phyloP scores from a whole-genome alignment of 2,329 filamentous ascomycete genomes.

The Beauveria medogensis region DNA sequence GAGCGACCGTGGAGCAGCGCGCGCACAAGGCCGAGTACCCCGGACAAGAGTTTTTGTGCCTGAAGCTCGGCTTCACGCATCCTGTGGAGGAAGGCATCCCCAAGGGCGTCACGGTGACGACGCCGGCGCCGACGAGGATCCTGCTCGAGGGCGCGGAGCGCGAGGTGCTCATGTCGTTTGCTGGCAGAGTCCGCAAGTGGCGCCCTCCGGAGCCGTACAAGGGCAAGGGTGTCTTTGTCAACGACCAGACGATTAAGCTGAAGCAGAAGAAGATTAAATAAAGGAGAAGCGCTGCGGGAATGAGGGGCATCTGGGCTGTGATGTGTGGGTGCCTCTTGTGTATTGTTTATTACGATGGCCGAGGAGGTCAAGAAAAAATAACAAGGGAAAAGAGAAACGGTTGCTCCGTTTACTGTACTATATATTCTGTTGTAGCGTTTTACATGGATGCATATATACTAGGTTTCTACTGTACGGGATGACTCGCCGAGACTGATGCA shows the following conservation, averaged over 20 bases:
- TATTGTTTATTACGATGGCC: background rate
- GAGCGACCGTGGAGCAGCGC: conserved; percentile 74
- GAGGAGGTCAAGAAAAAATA: background rate
- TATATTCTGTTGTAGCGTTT: conserved; percentile 7
- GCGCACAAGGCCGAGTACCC: conserved; percentile 67
- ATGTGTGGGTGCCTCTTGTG: background rate
- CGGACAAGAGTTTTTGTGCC: conserved; percentile 79
- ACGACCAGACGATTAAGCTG: conserved; percentile 93
- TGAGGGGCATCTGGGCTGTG: background rate
- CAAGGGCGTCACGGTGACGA: conserved; percentile 72
- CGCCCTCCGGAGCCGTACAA: conserved; percentile 94
- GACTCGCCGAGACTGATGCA: background rate
- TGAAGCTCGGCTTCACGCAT: conserved; percentile 96
- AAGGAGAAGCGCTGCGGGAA: conserved; percentile 17
- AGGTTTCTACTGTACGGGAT: background rate
- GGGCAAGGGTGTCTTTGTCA: conserved; percentile 98
- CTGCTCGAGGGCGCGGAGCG: conserved; percentile 82
- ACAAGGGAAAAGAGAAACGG: background rate
- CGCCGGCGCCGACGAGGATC: conserved; percentile 84
- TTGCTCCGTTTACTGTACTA: background rate
- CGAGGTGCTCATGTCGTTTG: conserved; percentile 82
- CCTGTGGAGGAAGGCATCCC: conserved; percentile 86
- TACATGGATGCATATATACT: conserved; percentile 6
- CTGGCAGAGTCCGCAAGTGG: conserved; percentile 81
- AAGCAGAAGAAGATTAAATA: conserved; percentile 98